phyloP scores from a whole-genome alignment of 768 basidiomycete species.

The Boletus vermiculosoides region DNA sequence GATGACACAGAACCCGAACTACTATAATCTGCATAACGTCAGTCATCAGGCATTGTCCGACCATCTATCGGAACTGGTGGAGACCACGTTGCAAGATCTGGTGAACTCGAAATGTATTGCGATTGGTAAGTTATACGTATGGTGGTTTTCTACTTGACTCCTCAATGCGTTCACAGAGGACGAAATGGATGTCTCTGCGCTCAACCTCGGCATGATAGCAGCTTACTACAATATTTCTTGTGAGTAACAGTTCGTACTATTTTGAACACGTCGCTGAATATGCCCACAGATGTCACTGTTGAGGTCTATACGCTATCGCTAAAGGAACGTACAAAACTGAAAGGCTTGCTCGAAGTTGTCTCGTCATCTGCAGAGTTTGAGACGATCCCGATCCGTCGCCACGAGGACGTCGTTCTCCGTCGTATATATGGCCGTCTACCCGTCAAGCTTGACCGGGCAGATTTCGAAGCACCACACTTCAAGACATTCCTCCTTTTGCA shows the following conservation, averaged over 20 bases:
- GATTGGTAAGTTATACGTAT: constrained; percentile 53
- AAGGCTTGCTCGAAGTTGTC: constrained; percentile 94
- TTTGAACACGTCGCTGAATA: background rate
- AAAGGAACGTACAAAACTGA: constrained; percentile 95
- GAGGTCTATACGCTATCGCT: constrained; percentile 96
- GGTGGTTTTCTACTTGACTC: background rate
- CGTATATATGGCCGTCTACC: constrained; percentile 96
- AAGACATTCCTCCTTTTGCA: constrained; percentile 97
- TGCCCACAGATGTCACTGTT: constrained; percentile 77
- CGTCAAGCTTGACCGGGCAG: constrained; percentile 80
- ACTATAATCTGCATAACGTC: constrained; percentile 92
- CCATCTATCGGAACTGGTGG: constrained; percentile 93
- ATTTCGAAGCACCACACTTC: constrained; percentile 96
- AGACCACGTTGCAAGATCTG: constrained; percentile 87
- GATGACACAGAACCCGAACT: constrained; percentile 97
- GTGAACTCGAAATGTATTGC: constrained; percentile 94
- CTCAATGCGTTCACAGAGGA: constrained; percentile 50
- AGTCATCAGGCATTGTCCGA: constrained; percentile 95
- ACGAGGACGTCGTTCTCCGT: constrained; percentile 81
- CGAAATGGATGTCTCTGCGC: constrained; percentile 87
- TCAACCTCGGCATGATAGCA: constrained; percentile 98
- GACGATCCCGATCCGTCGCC: constrained; percentile 88
- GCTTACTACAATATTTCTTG: constrained; percentile 95
- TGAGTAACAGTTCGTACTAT: constrained; percentile 36
- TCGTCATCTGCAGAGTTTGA: constrained; percentile 98